Evolutionary conservation across 805 yeast species (phyloP).

Genomic region (Lipomyces spencermartinsiae): DNA sequence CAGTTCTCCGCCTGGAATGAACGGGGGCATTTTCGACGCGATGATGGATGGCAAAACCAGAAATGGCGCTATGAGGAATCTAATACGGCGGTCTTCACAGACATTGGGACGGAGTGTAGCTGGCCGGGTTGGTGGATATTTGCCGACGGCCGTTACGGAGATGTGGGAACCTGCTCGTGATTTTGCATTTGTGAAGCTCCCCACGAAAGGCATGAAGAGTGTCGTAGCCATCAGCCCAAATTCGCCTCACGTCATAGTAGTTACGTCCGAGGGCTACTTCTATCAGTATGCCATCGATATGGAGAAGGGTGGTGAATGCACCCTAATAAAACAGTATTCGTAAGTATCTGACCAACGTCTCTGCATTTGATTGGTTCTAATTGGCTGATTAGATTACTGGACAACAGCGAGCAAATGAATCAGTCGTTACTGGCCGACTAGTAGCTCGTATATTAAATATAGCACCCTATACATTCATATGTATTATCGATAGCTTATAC

Average conservation of each 20-base stretch:
- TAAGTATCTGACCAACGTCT: slow-evolving; percentile 10
- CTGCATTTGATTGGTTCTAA: neutral
- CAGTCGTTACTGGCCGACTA: slow-evolving; percentile 26
- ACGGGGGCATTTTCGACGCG: slow-evolving; percentile 38
- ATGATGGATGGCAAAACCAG: slow-evolving; percentile 38
- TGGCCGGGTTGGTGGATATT: slow-evolving; percentile 83
- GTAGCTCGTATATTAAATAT: neutral
- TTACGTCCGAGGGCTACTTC: slow-evolving; percentile 80
- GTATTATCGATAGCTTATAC: neutral
- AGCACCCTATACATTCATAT: neutral
- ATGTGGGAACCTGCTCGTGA: slow-evolving; percentile 85
- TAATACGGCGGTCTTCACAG: slow-evolving; percentile 41
- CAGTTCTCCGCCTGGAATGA: slow-evolving; percentile 36
- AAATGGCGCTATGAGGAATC: slow-evolving; percentile 36
- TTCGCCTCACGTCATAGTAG: slow-evolving; percentile 62
- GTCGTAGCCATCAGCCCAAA: slow-evolving; percentile 50
- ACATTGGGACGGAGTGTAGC: slow-evolving; percentile 56
- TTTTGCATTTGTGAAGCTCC: slow-evolving; percentile 85
- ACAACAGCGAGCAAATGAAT: slow-evolving; percentile 33
- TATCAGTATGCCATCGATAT: slow-evolving; percentile 83
- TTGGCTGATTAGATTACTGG: slow-evolving; percentile 19
- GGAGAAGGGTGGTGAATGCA: slow-evolving; percentile 92
- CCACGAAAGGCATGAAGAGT: slow-evolving; percentile 47
- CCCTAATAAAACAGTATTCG: slow-evolving; percentile 57
- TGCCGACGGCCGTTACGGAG: slow-evolving; percentile 80